Evolutionary conservation across 176 grass and related monocot species (phyloP).

Genomic region (Bothriochloa decipiens): DNA sequence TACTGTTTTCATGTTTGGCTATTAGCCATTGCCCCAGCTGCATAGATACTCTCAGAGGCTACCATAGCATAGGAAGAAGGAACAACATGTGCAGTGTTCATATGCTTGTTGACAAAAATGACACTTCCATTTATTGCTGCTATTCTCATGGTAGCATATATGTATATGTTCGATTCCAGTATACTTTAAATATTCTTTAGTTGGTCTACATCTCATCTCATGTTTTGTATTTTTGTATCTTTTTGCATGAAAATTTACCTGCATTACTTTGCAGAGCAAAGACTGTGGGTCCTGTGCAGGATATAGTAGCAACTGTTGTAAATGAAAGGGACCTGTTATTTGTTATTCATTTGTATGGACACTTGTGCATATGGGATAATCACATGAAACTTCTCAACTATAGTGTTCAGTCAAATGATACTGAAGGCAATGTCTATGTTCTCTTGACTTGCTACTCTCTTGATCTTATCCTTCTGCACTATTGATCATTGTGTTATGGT

Average conservation of each 20-base stretch:
- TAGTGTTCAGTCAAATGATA: constrained; percentile 58
- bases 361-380: constrained; percentile 87
- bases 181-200: constrained; percentile 30
- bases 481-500: too few relatives aligned
- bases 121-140: neutral
- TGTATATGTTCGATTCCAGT: neutral
- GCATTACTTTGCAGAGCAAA: constrained; percentile 68
- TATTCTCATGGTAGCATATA: neutral
- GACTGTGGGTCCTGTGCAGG: constrained; percentile 75
- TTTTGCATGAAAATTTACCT: constrained; percentile 14
- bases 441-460: constrained; percentile 36
- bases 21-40: neutral
- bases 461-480: neutral
- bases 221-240: neutral
- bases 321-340: constrained; percentile 75
- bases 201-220: constrained; percentile 26
- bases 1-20: constrained; percentile 24
- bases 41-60: constrained; percentile 10
- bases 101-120: constrained; percentile 22
- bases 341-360: constrained; percentile 81
- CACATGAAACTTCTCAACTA: constrained; percentile 65
- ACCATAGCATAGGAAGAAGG: constrained; percentile 12
- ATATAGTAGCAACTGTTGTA: constrained; percentile 68
- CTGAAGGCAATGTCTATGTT: constrained; percentile 61
- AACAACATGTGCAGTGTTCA: constrained; percentile 5